A percentile compares a stretch with the other conserved stretches of the same genome.
Evolutionary conservation across 2,329 filamentous ascomycete genomes (phyloP).

Genomic region (Tolypocladium sp.): DNA sequence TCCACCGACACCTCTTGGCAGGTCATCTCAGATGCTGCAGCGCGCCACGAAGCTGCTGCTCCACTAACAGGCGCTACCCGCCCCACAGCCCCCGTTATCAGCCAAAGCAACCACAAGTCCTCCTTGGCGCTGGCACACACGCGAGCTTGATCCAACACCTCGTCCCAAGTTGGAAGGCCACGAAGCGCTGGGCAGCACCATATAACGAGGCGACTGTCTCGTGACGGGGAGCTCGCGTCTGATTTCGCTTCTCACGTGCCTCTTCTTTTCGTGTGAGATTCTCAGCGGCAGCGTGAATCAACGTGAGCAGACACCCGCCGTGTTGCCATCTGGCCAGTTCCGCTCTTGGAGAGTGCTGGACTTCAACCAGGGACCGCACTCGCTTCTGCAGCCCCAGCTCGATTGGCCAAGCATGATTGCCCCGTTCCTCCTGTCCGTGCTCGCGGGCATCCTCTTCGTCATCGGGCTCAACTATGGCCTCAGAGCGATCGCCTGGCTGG

Average conservation of each 20-base stretch:
- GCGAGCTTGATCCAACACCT: background rate
- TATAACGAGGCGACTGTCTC: background rate
- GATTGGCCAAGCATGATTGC: constrained; percentile 4
- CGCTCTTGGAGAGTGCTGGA: background rate
- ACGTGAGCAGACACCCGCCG: background rate
- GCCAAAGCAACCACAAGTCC: background rate
- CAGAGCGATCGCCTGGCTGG: constrained; percentile 11
- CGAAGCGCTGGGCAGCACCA: background rate
- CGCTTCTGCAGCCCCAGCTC: background rate
- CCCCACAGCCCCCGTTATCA: background rate
- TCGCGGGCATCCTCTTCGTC: constrained; percentile 24
- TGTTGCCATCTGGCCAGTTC: background rate
- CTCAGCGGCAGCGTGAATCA: background rate
- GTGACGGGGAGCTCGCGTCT: background rate
- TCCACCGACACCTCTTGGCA: background rate
- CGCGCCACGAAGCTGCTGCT: background rate
- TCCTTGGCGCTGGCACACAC: background rate
- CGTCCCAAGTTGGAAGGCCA: background rate
- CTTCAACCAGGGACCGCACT: background rate
- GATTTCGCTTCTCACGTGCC: background rate
- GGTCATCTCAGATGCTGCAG: background rate
- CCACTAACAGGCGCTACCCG: background rate
- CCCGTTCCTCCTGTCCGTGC: constrained; percentile 22
- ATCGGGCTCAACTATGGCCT: constrained; percentile 17
- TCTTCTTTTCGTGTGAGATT: background rate